Conservation (phyloP, 208 protist species). For the Vickermania ingenoplastis region DNA sequence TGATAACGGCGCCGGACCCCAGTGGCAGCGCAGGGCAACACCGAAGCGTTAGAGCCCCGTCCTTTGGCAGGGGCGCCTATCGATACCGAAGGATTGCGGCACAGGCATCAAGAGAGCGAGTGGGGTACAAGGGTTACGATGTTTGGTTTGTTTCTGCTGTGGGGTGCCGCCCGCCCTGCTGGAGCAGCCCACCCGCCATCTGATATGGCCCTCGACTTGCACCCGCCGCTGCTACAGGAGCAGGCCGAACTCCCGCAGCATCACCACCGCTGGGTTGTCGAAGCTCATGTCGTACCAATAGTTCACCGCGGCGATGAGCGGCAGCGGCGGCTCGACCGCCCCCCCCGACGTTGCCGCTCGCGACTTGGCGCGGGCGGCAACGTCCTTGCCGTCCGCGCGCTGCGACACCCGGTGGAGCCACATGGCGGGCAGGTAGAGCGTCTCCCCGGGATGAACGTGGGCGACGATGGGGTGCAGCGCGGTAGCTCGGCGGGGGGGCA, state of each 20-base stretch:
- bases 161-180: neutral
- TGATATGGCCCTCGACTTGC: neutral
- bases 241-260: constrained; percentile 76
- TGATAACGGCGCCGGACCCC: too few relatives aligned
- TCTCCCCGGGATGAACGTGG: constrained; percentile 74
- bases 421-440: constrained; percentile 85
- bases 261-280: constrained; percentile 64
- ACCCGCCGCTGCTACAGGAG: constrained; percentile 41
- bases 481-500: constrained; percentile 1
- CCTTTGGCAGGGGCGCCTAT: too few relatives aligned
- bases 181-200: neutral
- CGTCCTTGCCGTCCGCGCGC: constrained; percentile 47
- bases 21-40: too few relatives aligned
- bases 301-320: constrained; percentile 86
- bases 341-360: neutral
- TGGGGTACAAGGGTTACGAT: neutral
- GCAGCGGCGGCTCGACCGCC: constrained; percentile 32
- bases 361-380: constrained; percentile 15
- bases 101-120: too few relatives aligned
- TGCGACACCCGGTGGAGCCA: constrained; percentile 89
- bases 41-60: neutral
- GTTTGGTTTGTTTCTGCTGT: neutral
- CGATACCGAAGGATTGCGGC: too few relatives aligned
- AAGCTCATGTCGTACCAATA: constrained; percentile 92
- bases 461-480: constrained; percentile 60